These are phyloP conservation scores for Alternaria infectoria DNA, from an alignment of 2,329 filamentous ascomycete species.

Conservation along the genomic window DNA sequence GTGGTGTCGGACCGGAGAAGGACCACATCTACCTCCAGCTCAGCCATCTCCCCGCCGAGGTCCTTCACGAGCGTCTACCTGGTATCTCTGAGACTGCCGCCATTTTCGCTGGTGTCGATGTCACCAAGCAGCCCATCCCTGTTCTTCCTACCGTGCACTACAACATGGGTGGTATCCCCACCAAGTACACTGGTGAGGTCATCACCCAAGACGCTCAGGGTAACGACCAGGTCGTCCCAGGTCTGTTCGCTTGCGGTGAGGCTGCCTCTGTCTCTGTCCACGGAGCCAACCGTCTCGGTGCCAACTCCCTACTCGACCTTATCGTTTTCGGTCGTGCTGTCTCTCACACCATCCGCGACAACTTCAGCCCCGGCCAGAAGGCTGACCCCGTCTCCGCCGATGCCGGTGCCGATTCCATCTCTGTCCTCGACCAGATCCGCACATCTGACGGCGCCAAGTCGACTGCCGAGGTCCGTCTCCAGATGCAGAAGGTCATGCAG, in stretches of 20 bases:
- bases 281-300: conserved; percentile 95
- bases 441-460: conserved; percentile 83
- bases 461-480: conserved; percentile 84
- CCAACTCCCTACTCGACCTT: conserved; percentile 96
- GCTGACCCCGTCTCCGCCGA: conserved; percentile 83
- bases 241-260: conserved; percentile 95
- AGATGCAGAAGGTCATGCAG: conserved; percentile 99
- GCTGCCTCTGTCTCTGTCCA: conserved; percentile 97
- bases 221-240: conserved; percentile 90
- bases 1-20: conserved; percentile 95
- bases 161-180: conserved; percentile 99
- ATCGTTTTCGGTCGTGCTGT: conserved; percentile 98
- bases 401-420: conserved; percentile 85
- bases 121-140: conserved; percentile 95
- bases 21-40: conserved; percentile 99
- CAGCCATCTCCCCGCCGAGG: conserved; percentile 88
- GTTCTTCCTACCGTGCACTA: conserved; percentile 98
- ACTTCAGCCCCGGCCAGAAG: conserved; percentile 81
- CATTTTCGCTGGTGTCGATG: conserved; percentile 96
- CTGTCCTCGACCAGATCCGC: conserved; percentile 83
- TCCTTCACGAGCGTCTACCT: conserved; percentile 93
- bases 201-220: conserved; percentile 84
- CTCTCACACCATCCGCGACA: conserved; percentile 95
- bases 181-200: conserved; percentile 96
- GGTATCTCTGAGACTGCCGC: conserved; percentile 98